Conservation (phyloP, 1,139 yeast species). For the Hansenula lynferdii region DNA sequence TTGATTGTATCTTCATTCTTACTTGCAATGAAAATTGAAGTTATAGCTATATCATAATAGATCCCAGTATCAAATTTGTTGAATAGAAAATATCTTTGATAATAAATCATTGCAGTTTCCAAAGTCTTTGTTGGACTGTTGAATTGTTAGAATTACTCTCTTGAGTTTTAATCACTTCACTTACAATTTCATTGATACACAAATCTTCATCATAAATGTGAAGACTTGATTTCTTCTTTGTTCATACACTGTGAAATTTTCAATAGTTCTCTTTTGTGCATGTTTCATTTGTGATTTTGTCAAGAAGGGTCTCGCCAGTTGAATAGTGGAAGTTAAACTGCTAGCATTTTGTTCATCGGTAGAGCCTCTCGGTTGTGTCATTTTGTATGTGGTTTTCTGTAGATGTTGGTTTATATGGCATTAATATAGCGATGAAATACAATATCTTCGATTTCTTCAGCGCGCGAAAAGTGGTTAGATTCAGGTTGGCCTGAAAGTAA, state of each 20-base stretch:
- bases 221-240: slow-evolving; percentile 51
- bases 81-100: slow-evolving; percentile 65
- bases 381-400: no score
- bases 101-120: slow-evolving; percentile 65
- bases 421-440: no score
- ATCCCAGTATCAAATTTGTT: slow-evolving; percentile 46
- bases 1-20: slow-evolving; percentile 90
- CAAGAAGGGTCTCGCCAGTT: slow-evolving; percentile 62
- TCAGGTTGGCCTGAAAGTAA: no score
- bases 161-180: not conserved
- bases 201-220: slow-evolving; percentile 48
- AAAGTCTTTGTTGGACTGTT: slow-evolving; percentile 53
- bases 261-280: slow-evolving; percentile 48
- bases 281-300: slow-evolving; percentile 51
- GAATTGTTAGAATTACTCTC: not conserved
- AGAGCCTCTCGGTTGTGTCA: no score
- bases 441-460: no score
- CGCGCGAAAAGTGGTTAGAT: no score
- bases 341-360: not conserved
- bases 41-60: slow-evolving; percentile 54
- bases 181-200: slow-evolving; percentile 45
- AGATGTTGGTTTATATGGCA: no score
- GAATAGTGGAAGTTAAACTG: slow-evolving; percentile 25
- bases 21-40: slow-evolving; percentile 74
- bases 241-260: slow-evolving; percentile 42